phyloP scores from a whole-genome alignment of 768 basidiomycete species.

The Podaxis carcinomalis region DNA sequence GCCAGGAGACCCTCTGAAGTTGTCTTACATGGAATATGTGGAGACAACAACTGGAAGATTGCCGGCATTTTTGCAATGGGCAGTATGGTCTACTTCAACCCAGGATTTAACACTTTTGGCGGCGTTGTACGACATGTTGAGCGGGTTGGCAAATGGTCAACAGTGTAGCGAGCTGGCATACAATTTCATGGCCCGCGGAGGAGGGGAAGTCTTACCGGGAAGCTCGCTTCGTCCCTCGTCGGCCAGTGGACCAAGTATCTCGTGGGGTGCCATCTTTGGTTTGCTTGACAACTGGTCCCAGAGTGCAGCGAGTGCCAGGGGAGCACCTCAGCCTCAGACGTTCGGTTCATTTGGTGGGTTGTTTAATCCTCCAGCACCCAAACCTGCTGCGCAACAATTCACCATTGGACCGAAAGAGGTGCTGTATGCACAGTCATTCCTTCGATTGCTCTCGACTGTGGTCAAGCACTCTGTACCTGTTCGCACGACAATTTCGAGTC shows the following conservation, averaged over 20 bases:
- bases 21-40: conserved; percentile 52
- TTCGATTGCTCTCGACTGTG: conserved; percentile 73
- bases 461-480: conserved; percentile 73
- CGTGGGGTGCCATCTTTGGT: conserved; percentile 76
- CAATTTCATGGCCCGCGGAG: conserved; percentile 82
- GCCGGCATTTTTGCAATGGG: conserved; percentile 80
- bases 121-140: conserved; percentile 86
- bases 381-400: conserved; percentile 40
- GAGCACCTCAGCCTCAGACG: conserved; percentile 39
- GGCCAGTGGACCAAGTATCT: conserved; percentile 53
- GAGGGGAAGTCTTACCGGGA: conserved; percentile 62
- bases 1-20: conserved; percentile 28
- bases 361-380: conserved; percentile 34
- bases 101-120: conserved; percentile 71
- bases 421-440: conserved; percentile 73
- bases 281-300: conserved; percentile 72
- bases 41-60: conserved; percentile 49
- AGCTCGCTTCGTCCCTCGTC: conserved; percentile 50
- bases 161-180: conserved; percentile 84
- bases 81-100: conserved; percentile 77
- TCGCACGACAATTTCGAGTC: conserved; percentile 70
- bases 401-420: conserved; percentile 67
- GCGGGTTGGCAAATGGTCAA: conserved; percentile 78
- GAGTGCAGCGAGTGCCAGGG: conserved; percentile 42
- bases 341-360: conserved; percentile 28